Percentiles rank a stretch among this genome's conserved stretches.
These are phyloP conservation scores for Mycoemilia scoparia DNA, from an alignment of 192 early-diverging fungal species.

Conservation along the genomic window DNA sequence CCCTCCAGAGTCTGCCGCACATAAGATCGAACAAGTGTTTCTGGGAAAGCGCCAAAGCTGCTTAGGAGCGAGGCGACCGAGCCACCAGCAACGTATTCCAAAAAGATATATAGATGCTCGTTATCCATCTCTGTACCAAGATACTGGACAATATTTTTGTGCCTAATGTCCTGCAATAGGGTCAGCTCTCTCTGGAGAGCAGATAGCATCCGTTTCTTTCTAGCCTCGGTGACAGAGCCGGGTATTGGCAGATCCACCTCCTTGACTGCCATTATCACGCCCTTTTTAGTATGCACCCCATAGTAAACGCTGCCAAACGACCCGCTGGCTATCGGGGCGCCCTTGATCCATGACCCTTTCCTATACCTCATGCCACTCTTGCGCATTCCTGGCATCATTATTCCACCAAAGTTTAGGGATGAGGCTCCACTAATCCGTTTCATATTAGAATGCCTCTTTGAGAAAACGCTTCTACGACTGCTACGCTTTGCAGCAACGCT, in stretches of 20 bases:
- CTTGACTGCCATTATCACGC: slow-evolving; percentile 93
- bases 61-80: slow-evolving; percentile 73
- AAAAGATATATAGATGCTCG: slow-evolving; percentile 68
- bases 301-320: slow-evolving; percentile 90
- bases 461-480: no score
- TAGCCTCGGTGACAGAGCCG: slow-evolving; percentile 45
- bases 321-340: slow-evolving; percentile 83
- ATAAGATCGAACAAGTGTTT: slow-evolving; percentile 62
- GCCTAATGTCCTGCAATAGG: slow-evolving; percentile 75
- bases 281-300: slow-evolving; percentile 71
- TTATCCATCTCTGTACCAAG: slow-evolving; percentile 70
- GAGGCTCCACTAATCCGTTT: no score
- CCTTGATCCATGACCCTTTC: slow-evolving; percentile 61
- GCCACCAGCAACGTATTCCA: slow-evolving; percentile 97
- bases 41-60: slow-evolving; percentile 76
- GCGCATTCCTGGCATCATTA: no score
- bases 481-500: neutral
- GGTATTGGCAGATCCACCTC: slow-evolving; percentile 70
- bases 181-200: slow-evolving; percentile 79
- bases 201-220: slow-evolving; percentile 66
- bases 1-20: slow-evolving; percentile 84
- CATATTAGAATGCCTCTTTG: no score
- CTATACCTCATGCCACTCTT: slow-evolving; percentile 6
- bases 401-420: no score
- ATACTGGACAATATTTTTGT: slow-evolving; percentile 94